These are phyloP conservation scores for Sclerotinia glacialis DNA, from an alignment of 2,329 filamentous ascomycete genomes.

Conservation along the genomic window DNA sequence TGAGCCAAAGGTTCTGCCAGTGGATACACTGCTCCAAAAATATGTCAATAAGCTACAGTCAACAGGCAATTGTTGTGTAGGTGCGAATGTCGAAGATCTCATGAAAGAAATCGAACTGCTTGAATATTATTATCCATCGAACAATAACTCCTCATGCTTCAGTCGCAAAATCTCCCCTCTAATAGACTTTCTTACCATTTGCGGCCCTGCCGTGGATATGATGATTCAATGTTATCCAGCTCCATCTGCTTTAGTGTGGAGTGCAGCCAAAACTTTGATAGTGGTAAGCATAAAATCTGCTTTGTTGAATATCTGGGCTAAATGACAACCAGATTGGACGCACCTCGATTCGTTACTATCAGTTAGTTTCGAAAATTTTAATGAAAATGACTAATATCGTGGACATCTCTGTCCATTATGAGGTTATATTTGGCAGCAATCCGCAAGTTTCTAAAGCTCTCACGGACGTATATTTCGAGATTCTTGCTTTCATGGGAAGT, in stretches of 20 bases:
- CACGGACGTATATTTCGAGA: constrained; percentile 15
- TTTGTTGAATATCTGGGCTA: not conserved
- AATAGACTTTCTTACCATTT: constrained; percentile 19
- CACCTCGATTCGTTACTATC: constrained; percentile 1
- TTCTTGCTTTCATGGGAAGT: constrained; percentile 5
- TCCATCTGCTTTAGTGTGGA: constrained; percentile 20
- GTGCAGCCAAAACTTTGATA: constrained; percentile 1
- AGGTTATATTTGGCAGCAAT: constrained; percentile 12
- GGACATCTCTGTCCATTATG: constrained; percentile 10
- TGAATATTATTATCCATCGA: constrained; percentile 14
- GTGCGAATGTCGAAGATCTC: constrained; percentile 17
- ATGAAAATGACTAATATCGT: constrained; percentile 12
- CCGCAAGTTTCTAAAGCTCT: constrained; percentile 14
- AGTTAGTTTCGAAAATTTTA: constrained; percentile 11
- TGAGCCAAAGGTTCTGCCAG: constrained; percentile 12
- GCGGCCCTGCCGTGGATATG: constrained; percentile 17
- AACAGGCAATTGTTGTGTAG: not conserved
- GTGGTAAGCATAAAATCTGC: not conserved
- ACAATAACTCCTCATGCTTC: not conserved
- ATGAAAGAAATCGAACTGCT: constrained; percentile 17
- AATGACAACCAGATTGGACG: constrained; percentile 14
- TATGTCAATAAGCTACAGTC: constrained; percentile 15
- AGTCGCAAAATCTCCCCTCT: constrained; percentile 13
- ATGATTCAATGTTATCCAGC: constrained; percentile 10
- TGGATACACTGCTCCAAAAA: not conserved